Evolutionary conservation across 192 early-diverging fungal species (phyloP).

Genomic region (Coemansia brasiliensis): DNA sequence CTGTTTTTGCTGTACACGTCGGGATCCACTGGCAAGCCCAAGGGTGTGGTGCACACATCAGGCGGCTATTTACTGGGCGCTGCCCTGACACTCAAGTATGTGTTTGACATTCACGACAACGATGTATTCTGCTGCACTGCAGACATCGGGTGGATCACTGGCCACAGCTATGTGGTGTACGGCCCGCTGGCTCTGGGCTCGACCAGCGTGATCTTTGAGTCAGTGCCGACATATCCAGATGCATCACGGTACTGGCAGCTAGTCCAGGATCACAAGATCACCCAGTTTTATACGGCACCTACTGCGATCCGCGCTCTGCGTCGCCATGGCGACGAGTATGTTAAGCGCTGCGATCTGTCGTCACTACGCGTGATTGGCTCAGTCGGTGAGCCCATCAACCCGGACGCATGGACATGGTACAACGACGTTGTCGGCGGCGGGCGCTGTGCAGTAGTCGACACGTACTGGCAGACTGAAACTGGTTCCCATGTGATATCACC

Average conservation of each 20-base stretch:
- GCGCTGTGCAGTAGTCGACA: constrained; percentile 93
- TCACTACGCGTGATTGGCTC: constrained; percentile 88
- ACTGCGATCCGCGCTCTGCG: constrained; percentile 97
- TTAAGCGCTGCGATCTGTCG: constrained; percentile 76
- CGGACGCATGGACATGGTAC: constrained; percentile 98
- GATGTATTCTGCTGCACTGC: constrained; percentile 94
- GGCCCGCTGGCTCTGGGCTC: constrained; percentile 83
- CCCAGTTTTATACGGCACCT: constrained; percentile 97
- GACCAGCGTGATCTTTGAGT: constrained; percentile 93
- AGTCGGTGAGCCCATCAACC: constrained; percentile 97
- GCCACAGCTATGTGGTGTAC: constrained; percentile 91
- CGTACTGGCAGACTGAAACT: constrained; percentile 94
- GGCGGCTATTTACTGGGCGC: constrained; percentile 94
- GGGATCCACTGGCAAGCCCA: constrained; percentile 87
- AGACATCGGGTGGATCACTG: constrained; percentile 91
- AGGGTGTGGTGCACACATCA: constrained; percentile 93
- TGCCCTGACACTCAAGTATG: constrained; percentile 82
- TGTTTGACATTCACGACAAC: constrained; percentile 89
- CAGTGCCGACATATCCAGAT: constrained; percentile 90
- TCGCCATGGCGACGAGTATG: constrained; percentile 75
- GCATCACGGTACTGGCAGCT: constrained; percentile 80
- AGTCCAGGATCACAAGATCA: constrained; percentile 87
- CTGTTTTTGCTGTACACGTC: constrained; percentile 95
- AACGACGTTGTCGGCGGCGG: constrained; percentile 84
- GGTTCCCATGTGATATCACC: constrained; percentile 91